Evolutionary conservation across 1,284 basidiomycete species (phyloP), one percentile per base, ranked within the genome.

Genomic region (Microbotryum lychnidis-dioicae): DNA sequence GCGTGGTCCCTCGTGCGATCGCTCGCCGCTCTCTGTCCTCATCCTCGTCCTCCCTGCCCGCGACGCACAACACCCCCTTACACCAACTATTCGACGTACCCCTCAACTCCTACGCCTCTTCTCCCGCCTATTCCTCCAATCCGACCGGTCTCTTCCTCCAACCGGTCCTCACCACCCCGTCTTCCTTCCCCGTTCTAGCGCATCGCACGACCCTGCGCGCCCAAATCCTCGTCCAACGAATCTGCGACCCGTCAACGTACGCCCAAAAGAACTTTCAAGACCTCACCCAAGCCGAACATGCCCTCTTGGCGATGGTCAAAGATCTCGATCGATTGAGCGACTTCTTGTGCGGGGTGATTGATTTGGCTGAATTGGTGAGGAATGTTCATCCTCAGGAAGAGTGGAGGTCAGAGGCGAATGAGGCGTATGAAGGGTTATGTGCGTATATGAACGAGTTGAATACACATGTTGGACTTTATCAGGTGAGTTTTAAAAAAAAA

Each of bases 401-500:
- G 54, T 97, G 94, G 93, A 82, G 89, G 12, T 80, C 83, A 27
- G 86, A 86, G 58, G 89, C 91, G 42, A 90, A 97, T 72, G 79
- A 82, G 62, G 87, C 89, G 49, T 97, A 97, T 75, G 91, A 93
- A 76, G 84, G 84, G 62, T 79, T 97, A 61, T 97, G 91, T 79
- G 87, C 91, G 75, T 94, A 89, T 76, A 97, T 98, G 93, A 97
- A 97, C 77, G 85, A 89, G 47, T 81, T 98, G 63, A 98, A 98
- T 76, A 97, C 93, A 20, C 82, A 97, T 78, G 86, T 87, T n/a
- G 91, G 87, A 21, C 78, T 98, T 49, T 97, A 96, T 72, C 82
- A 90, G 78, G 91, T 89, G 74, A 75, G 77, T 64, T 64, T n/a
- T n/a, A n/a, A n/a, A n/a, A n/a, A n/a, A 6, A 31, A 31, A 31